Percentiles rank a stretch among this genome's conserved stretches.
These are phyloP conservation scores for Alternaria burnsii DNA, from an alignment of 2,329 filamentous ascomycete species.

Conservation along the genomic window DNA sequence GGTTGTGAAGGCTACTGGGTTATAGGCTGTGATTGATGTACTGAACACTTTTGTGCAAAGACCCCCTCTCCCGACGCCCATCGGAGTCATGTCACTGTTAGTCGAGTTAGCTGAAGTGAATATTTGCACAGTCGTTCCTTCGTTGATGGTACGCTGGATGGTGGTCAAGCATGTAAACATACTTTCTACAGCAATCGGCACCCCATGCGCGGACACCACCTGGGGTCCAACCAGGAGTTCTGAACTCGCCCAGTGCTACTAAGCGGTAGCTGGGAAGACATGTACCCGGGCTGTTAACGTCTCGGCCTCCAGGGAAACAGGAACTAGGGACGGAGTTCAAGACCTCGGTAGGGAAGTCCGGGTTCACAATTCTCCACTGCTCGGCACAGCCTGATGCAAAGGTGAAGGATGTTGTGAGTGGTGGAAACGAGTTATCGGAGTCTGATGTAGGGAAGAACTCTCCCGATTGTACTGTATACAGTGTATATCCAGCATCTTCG, in stretches of 20 bases:
- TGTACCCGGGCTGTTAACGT: background rate
- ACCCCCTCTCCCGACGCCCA: too few species aligned
- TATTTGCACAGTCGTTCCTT: too few species aligned
- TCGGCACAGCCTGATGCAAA: background rate
- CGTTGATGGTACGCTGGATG: too few species aligned
- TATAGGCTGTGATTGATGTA: too few species aligned
- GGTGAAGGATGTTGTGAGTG: background rate
- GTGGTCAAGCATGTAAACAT: background rate
- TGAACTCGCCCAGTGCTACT: background rate
- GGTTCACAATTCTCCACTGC: background rate
- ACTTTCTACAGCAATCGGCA: constrained; percentile 1
- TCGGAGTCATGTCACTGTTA: too few species aligned
- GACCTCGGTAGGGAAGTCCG: background rate
- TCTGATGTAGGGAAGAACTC: background rate
- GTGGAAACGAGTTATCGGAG: background rate
- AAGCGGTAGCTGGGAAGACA: background rate
- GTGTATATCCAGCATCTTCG: background rate
- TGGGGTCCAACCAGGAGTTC: background rate
- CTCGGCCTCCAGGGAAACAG: background rate
- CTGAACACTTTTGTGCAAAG: too few species aligned
- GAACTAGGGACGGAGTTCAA: background rate
- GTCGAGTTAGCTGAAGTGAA: too few species aligned
- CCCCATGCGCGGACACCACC: background rate
- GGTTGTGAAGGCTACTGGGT: too few species aligned
- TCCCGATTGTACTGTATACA: background rate